phyloP scores from a whole-genome alignment of 1,284 basidiomycete species.

The Puccinia brachypodii region DNA sequence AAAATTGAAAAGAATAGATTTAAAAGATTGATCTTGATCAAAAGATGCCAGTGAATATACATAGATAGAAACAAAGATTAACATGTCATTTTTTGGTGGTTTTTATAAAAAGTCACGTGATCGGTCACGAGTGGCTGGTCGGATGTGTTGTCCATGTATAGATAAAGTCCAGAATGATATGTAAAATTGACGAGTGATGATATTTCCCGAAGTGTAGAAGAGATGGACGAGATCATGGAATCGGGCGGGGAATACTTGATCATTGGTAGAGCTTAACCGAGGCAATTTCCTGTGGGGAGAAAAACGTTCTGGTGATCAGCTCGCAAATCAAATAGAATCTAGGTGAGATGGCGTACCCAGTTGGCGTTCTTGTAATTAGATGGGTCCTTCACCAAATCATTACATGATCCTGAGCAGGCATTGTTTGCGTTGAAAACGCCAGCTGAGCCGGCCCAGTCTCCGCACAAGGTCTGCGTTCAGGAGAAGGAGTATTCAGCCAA shows the following conservation, averaged over 20 bases:
- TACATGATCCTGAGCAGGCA: constrained; percentile 69
- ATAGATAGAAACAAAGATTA: too few species aligned
- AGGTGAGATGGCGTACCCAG: constrained; percentile 51
- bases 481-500: not conserved
- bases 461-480: constrained; percentile 64
- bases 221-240: not conserved
- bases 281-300: constrained; percentile 23
- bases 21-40: too few species aligned
- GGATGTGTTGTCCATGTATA: too few species aligned
- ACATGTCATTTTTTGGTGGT: too few species aligned
- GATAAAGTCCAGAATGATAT: too few species aligned
- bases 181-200: too few species aligned
- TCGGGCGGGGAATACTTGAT: not conserved
- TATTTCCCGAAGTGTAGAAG: not conserved
- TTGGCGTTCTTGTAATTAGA: constrained; percentile 62
- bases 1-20: too few species aligned
- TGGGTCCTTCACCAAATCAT: constrained; percentile 66
- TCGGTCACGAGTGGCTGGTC: too few species aligned
- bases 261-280: constrained; percentile 42
- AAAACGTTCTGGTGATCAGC: not conserved
- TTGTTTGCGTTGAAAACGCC: constrained; percentile 61
- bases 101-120: too few species aligned
- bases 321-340: not conserved
- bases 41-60: too few species aligned
- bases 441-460: constrained; percentile 75